Conservation (phyloP, 805 yeast genomes). For the Myxozyma vanderwaltii region DNA sequence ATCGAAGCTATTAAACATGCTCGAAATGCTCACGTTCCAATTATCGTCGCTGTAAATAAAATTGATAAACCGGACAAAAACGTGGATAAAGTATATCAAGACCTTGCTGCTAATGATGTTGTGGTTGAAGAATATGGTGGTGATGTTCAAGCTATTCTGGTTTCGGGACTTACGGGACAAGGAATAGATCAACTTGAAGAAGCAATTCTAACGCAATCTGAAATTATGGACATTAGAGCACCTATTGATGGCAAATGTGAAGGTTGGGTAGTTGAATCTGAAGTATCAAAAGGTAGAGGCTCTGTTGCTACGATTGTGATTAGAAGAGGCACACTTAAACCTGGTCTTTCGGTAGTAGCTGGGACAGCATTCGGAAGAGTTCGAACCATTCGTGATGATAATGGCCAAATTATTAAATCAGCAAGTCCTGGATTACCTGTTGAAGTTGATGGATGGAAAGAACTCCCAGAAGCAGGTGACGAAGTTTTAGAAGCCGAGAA, state of each 20-base stretch:
- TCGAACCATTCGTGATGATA: conserved; percentile 72
- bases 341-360: conserved; percentile 76
- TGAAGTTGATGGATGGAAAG: conserved; percentile 93
- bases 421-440: conserved; percentile 91
- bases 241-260: conserved; percentile 56
- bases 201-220: conserved; percentile 81
- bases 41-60: conserved; percentile 90
- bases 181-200: conserved; percentile 91
- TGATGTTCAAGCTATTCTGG: conserved; percentile 83
- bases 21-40: conserved; percentile 73
- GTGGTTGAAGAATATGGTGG: conserved; percentile 95
- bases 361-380: conserved; percentile 88
- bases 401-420: conserved; percentile 58
- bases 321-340: conserved; percentile 70
- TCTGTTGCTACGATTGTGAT: conserved; percentile 82
- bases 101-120: conserved; percentile 72
- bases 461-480: conserved; percentile 88
- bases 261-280: conserved; percentile 89
- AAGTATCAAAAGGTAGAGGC: conserved; percentile 74
- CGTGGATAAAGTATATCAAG: conserved; percentile 74
- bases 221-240: conserved; percentile 75
- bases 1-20: conserved; percentile 94
- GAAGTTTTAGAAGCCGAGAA: conserved; percentile 71
- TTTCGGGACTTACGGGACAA: conserved; percentile 80
- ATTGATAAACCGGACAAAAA: conserved; percentile 80